Percentiles rank a stretch among this genome's conserved stretches.
Conservation (phyloP, 2,329 filamentous ascomycete genomes). For the Colletotrichum eremochloae region DNA sequence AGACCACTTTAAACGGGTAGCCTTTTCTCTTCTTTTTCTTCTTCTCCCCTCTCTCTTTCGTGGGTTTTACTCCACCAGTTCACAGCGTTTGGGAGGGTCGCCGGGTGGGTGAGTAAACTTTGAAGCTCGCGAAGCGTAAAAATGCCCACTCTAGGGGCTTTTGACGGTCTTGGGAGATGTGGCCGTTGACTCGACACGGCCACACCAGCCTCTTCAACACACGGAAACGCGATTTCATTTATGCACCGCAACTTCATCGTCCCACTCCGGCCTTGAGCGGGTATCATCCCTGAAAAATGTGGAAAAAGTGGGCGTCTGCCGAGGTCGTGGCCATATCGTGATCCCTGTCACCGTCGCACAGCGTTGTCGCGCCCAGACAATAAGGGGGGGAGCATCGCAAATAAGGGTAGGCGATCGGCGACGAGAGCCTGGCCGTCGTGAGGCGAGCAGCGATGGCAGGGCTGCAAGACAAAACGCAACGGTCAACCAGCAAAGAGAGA, state of each 20-base stretch:
- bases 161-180: not conserved
- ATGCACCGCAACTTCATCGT: slow-evolving; percentile 1
- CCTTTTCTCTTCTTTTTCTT: not conserved
- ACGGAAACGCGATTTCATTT: slow-evolving; percentile 31
- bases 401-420: no score
- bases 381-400: no score
- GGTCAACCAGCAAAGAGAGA: not conserved
- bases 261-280: not conserved
- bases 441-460: not conserved
- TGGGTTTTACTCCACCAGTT: not conserved
- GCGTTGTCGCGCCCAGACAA: not conserved
- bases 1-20: not conserved
- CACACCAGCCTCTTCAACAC: not conserved
- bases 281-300: not conserved
- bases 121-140: not conserved
- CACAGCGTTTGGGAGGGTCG: not conserved
- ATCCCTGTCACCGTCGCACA: slow-evolving; percentile 16
- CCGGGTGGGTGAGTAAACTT: not conserved
- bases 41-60: not conserved
- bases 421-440: not conserved
- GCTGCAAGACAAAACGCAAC: not conserved
- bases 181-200: not conserved
- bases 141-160: not conserved
- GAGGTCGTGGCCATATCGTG: slow-evolving; percentile 21
- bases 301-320: slow-evolving; percentile 5